A percentile compares a stretch with the other conserved stretches of the same genome.
These are phyloP conservation scores for Lachnellula willkommii DNA, from an alignment of 2,329 filamentous ascomycete species.

Conservation along the genomic window DNA sequence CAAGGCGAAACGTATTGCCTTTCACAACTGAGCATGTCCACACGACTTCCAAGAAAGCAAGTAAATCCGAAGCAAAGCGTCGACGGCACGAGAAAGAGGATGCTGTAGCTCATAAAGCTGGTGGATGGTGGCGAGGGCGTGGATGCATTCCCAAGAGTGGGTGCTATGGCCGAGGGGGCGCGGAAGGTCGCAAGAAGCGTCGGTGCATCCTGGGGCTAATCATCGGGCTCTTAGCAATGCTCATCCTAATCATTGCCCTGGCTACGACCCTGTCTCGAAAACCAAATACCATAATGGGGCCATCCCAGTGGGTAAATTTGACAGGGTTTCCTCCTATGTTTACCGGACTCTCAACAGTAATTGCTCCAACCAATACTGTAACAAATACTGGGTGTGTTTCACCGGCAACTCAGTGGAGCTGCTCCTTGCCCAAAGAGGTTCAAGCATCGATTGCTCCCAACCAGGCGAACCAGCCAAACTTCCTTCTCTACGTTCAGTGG, in stretches of 20 bases:
- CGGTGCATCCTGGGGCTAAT: conserved; percentile 53
- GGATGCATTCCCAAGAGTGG: conserved; percentile 58
- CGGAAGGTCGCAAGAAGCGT: conserved; percentile 58
- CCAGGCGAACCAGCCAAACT: conserved; percentile 65
- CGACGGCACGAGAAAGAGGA: conserved; percentile 63
- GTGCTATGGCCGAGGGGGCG: conserved; percentile 58
- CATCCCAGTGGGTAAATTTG: conserved; percentile 69
- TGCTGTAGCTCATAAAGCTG: conserved; percentile 48
- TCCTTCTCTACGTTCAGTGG: conserved; percentile 73
- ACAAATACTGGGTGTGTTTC: conserved; percentile 65
- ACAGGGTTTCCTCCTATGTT: conserved; percentile 84
- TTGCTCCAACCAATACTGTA: conserved; percentile 62
- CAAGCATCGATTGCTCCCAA: conserved; percentile 60
- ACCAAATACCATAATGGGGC: conserved; percentile 33
- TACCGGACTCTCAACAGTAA: conserved; percentile 73
- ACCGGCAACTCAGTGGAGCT: conserved; percentile 78
- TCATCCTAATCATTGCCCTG: conserved; percentile 54
- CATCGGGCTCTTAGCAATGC: conserved; percentile 46
- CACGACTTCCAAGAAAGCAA: conserved; percentile 20
- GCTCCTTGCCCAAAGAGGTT: conserved; percentile 72
- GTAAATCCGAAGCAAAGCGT: conserved; percentile 37
- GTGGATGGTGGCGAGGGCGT: conserved; percentile 61
- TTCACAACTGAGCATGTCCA: conserved; percentile 15
- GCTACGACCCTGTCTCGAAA: conserved; percentile 47
- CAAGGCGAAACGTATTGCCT: conserved; percentile 10